Conservation (phyloP, 192 early-diverging fungal species). For the Nowakowskiella sp. region DNA sequence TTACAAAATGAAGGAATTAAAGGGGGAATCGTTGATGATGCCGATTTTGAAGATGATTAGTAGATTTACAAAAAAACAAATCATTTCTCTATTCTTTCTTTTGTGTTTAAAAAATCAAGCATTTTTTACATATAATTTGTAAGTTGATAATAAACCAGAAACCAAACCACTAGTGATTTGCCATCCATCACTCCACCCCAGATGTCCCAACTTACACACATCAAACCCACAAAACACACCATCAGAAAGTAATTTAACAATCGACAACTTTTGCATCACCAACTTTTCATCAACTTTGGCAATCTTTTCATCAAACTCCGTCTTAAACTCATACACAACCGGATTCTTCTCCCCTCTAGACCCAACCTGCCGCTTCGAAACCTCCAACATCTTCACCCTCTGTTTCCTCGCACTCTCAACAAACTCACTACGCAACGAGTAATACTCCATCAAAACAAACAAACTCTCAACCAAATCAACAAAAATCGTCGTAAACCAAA, state of each 20-base stretch:
- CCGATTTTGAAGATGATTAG: background rate
- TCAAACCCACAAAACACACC: conserved; percentile 60
- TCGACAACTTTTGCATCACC: conserved; percentile 46
- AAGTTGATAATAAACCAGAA: conserved; percentile 39
- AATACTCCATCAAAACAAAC: conserved; percentile 16
- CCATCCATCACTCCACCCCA: conserved; percentile 32
- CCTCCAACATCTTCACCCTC: conserved; percentile 5
- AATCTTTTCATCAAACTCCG: conserved; percentile 4
- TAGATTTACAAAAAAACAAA: too few species aligned
- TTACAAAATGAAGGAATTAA: conserved; percentile 17
- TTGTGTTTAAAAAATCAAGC: too few species aligned
- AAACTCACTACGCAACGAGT: conserved; percentile 11
- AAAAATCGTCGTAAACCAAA: conserved; percentile 64
- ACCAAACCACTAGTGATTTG: conserved; percentile 32
- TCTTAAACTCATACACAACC: background rate
- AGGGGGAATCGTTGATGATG: background rate
- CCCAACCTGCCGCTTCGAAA: background rate
- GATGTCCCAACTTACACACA: conserved; percentile 28
- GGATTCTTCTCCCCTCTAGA: background rate
- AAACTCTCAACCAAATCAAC: conserved; percentile 56
- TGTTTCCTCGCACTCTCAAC: conserved; percentile 2
- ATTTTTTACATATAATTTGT: conserved; percentile 36
- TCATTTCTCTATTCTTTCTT: too few species aligned
- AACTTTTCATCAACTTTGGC: conserved; percentile 35
- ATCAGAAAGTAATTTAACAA: conserved; percentile 61